phyloP scores from a whole-genome alignment of 2,329 filamentous ascomycete genomes.

The Colletotrichum tanaceti region DNA sequence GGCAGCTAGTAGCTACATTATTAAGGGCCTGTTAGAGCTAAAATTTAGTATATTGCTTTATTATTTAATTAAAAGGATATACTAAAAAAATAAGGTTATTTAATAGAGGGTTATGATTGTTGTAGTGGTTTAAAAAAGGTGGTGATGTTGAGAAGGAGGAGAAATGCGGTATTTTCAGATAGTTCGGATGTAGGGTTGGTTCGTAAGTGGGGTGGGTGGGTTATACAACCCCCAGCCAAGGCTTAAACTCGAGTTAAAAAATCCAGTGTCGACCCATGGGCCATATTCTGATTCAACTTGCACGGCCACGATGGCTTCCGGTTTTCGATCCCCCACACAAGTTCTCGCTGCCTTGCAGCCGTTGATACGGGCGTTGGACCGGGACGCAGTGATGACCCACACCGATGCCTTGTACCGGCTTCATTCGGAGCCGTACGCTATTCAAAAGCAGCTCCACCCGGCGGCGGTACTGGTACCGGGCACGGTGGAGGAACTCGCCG shows the following conservation, averaged over 20 bases:
- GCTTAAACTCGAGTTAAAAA: too few species aligned
- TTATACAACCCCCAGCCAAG: background rate
- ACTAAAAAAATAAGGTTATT: too few species aligned
- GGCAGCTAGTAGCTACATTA: too few species aligned
- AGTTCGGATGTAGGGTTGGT: too few species aligned
- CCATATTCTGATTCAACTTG: background rate
- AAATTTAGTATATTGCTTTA: too few species aligned
- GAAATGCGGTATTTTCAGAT: too few species aligned
- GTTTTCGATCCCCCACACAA: background rate
- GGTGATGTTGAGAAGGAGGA: too few species aligned
- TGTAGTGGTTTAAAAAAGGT: too few species aligned
- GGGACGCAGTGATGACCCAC: background rate
- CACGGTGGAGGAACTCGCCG: slow-evolving; percentile 1
- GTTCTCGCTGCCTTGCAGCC: slow-evolving; percentile 1
- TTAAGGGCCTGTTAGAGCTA: too few species aligned
- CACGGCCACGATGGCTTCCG: background rate
- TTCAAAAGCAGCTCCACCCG: slow-evolving; percentile 27
- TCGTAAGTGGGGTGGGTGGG: too few species aligned
- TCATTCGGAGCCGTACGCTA: slow-evolving; percentile 25
- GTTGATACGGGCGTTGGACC: background rate
- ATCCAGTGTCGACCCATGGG: background rate
- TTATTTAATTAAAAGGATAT: too few species aligned
- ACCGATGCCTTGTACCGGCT: slow-evolving; percentile 1
- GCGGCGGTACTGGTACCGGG: slow-evolving; percentile 9
- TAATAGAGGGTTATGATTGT: too few species aligned